Base-by-base conservation (phyloP, 805 yeast species). In the Wickerhamomyces hampshirensis region DNA sequence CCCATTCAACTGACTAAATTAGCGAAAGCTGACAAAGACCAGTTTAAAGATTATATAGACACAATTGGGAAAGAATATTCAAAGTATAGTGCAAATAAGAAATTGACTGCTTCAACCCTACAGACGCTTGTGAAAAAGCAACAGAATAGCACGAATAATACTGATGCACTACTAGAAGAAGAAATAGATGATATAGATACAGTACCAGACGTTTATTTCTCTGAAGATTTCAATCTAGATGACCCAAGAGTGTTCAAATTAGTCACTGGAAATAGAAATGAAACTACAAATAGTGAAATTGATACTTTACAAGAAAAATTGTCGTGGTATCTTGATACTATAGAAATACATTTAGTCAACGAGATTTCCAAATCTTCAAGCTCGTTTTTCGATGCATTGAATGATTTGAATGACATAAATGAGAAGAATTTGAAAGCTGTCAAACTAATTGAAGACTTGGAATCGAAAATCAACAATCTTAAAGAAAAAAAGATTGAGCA, bases 291-390 rank as follows among this genome's bases (percentile, higher is more conserved):
- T 15, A 67, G 69, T 30, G 61, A 66, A 6, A 53, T 75, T 11
- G 73, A 75, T 50, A 66, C 77, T 8, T 58, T 89, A 13, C 95
- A 83, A 51, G 95, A 87, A 30, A 79, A 77, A 52, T 63, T 91
- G 23, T 84, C 93, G 4, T 78, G 79, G 60, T 87, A 88, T 52
- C 66, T 93, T 37, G 98, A 93, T 55, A 69, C 78, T 1, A 87
- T 91, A 1, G 98, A 91, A 59, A 68, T 84, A 26, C 80, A 83
- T 42, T 62, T 91, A 28, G 83, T 89, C 14, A 69, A 75, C 27
- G 96, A 88, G 58, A 87, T 93, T 23, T 82, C 95, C 4, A 74
- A 75, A 44, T 83, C 96, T 0, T 85, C 96, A 0, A 77, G 78
- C 35, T 79, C 89, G 6, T 91, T 93, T 53, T 88, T 88, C 60